Base-by-base conservation (phyloP, 192 early-diverging fungal species). In the Podila verticillata region DNA sequence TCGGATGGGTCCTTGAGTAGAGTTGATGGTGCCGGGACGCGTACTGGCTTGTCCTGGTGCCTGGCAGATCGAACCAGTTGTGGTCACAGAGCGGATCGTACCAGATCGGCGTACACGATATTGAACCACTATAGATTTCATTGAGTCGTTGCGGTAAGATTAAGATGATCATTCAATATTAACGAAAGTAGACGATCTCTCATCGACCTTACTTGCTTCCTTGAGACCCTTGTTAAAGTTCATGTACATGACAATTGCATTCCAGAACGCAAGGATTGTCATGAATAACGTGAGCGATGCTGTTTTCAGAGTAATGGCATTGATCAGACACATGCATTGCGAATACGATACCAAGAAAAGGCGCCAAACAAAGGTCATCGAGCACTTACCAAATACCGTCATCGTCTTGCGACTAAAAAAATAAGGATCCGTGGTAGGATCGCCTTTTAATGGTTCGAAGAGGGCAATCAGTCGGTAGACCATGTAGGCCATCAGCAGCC, bases 191-290 rank as follows among this genome's bases (percentile, higher is more conserved):
- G 13, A 60, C 6, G 15, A 60, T 30, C 7, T 17, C 8, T 60
- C 22, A 5, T 60, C 17, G 13, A 12, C 62, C 75, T 47, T 72
- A 79, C 75, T 71, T 7, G 75, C 75, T 79, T 79, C 75, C 13
- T 79, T 79, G 20, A 79, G 65, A n/a, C 75, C 75, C 59, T 72
- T 79, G 69, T 79, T 72, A 20, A 79, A 79, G 54, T 79, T 79
- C 36, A 54, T 71, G 8, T 70, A 22, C 75, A 79, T 79, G 13
- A 72, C 75, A 29, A 79, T 67, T 29, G 75, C 68, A 34, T 79
- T 51, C 8, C 69, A 32, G 10, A 79, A 36, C 13, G 69, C 75
- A 48, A 79, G 22, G 10, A 67, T 22, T 7, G 75, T 72, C 69
- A 79, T 63, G 31, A 79, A 63, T 17, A 79, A 26, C 0, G 75